Evolutionary conservation across 768 basidiomycete genomes (phyloP).

Genomic region (Exsudoporus frostii): DNA sequence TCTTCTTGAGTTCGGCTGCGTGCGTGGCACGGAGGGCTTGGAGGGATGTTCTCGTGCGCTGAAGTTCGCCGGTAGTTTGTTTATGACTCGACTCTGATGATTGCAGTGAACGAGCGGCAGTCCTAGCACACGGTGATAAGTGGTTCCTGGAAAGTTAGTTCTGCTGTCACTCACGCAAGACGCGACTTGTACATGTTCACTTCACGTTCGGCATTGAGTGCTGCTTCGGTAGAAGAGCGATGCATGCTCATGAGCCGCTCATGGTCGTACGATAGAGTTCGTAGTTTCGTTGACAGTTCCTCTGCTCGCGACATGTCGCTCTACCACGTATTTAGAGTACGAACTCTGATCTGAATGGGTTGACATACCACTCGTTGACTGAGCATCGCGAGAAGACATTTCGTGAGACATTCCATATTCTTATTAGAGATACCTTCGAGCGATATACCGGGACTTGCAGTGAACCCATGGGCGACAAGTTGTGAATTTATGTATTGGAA

Average conservation of each 20-base stretch:
- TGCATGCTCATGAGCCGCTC: slow-evolving; percentile 72
- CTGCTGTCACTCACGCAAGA: slow-evolving; percentile 52
- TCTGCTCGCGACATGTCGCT: slow-evolving; percentile 80
- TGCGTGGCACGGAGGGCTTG: slow-evolving; percentile 69
- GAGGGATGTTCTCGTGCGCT: slow-evolving; percentile 64
- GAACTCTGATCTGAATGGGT: slow-evolving; percentile 1
- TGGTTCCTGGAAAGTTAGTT: background rate
- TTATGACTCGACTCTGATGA: slow-evolving; percentile 65
- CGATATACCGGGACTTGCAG: slow-evolving; percentile 57
- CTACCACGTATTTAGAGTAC: slow-evolving; percentile 32
- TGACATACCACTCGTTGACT: slow-evolving; percentile 70
- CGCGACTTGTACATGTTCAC: slow-evolving; percentile 69
- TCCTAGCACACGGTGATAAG: slow-evolving; percentile 34
- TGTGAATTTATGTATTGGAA: slow-evolving; percentile 81
- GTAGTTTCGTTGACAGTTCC: slow-evolving; percentile 66
- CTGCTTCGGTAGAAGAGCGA: slow-evolving; percentile 51
- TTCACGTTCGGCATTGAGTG: slow-evolving; percentile 77
- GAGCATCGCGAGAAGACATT: slow-evolving; percentile 74
- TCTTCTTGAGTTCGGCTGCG: slow-evolving; percentile 72
- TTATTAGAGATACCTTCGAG: slow-evolving; percentile 60
- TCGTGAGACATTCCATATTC: slow-evolving; percentile 57
- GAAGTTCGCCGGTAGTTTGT: slow-evolving; percentile 65
- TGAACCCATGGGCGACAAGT: slow-evolving; percentile 78
- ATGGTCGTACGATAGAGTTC: slow-evolving; percentile 78
- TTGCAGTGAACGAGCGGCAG: slow-evolving; percentile 52